phyloP scores from a whole-genome alignment of 2,329 filamentous ascomycete genomes.

The Ascochyta koolunga region DNA sequence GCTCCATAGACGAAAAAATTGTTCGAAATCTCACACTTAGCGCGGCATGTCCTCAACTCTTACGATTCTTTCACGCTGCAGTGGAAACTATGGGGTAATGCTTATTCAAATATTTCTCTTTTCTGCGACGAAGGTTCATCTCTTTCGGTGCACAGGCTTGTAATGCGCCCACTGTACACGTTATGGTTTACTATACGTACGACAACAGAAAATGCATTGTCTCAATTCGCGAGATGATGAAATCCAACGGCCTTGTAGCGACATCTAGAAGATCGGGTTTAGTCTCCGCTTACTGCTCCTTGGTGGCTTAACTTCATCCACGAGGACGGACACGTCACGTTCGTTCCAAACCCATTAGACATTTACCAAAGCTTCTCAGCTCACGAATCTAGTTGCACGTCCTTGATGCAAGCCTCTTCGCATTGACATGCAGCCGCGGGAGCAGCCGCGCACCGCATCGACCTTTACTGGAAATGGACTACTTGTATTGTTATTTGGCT shows the following conservation, averaged over 20 bases:
- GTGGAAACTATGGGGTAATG: conserved; percentile 25
- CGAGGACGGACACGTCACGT: background rate
- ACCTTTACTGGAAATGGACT: conserved; percentile 15
- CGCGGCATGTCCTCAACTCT: conserved; percentile 29
- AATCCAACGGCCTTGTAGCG: conserved; percentile 4
- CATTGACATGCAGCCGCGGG: background rate
- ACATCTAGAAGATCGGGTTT: background rate
- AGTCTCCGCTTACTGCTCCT: background rate
- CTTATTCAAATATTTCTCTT: conserved; percentile 10
- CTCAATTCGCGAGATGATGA: conserved; percentile 9
- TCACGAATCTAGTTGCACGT: background rate
- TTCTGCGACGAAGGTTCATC: background rate
- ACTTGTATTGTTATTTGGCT: background rate
- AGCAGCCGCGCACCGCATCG: conserved; percentile 15
- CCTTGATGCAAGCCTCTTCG: background rate
- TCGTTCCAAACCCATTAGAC: background rate
- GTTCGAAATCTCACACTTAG: conserved; percentile 23
- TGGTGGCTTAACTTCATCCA: background rate
- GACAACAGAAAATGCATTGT: conserved; percentile 8
- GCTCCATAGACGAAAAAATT: conserved; percentile 8
- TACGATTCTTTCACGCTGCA: conserved; percentile 1
- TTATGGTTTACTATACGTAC: conserved; percentile 14
- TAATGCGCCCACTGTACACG: conserved; percentile 4
- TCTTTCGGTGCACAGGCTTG: background rate
- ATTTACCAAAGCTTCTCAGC: background rate